Evolutionary conservation across 106 monocot genomes (phyloP).

Genomic region (Dendrobium chrysotoxum): DNA sequence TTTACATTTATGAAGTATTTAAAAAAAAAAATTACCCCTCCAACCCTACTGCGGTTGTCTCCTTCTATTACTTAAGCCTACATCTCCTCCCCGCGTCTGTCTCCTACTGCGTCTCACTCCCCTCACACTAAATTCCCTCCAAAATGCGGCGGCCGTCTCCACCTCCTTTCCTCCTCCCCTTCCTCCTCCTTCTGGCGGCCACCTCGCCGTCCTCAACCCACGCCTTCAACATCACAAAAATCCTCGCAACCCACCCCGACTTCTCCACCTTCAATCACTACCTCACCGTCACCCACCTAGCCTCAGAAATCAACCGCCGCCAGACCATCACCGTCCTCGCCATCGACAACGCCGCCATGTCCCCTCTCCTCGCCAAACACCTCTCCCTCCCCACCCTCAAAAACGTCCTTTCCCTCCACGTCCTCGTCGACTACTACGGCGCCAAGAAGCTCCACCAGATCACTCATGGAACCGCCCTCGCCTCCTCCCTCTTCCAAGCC

Average conservation of each 20-base stretch:
- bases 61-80: background rate
- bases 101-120: background rate
- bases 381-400: slow-evolving; percentile 37
- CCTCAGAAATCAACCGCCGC: slow-evolving; percentile 45
- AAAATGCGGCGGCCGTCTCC: background rate
- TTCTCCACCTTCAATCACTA: slow-evolving; percentile 85
- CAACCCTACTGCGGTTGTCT: background rate
- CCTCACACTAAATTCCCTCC: background rate
- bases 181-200: background rate
- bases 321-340: slow-evolving; percentile 58
- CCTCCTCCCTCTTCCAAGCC: slow-evolving; percentile 50
- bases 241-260: slow-evolving; percentile 45
- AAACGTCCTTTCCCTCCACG: slow-evolving; percentile 47
- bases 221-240: slow-evolving; percentile 54
- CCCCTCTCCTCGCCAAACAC: slow-evolving; percentile 29
- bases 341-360: slow-evolving; percentile 50
- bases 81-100: background rate
- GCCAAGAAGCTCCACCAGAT: slow-evolving; percentile 57
- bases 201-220: background rate
- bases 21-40: too few species aligned
- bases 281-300: slow-evolving; percentile 49
- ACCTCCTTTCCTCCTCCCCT: background rate
- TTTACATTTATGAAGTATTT: too few species aligned
- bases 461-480: slow-evolving; percentile 31
- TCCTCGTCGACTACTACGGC: slow-evolving; percentile 57